Percentiles rank a stretch among this genome's conserved stretches.
phyloP scores from a whole-genome alignment of 441 rosid genomes.

The Macaranga tanarius region DNA sequence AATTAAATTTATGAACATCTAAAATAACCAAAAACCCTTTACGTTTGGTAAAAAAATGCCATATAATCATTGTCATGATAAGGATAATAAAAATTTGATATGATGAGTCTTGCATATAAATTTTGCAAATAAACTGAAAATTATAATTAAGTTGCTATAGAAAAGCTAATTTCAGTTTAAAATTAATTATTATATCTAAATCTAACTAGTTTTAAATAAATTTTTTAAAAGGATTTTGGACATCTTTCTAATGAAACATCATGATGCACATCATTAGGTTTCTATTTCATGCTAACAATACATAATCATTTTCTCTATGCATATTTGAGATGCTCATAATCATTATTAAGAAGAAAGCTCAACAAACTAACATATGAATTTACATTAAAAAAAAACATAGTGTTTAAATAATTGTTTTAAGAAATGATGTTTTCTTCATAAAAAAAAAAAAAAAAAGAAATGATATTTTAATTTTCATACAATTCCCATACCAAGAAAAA shows the following conservation, averaged over 20 bases:
- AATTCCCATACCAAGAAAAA: no score
- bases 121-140: not conserved
- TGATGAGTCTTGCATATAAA: not conserved
- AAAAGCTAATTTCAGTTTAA: not conserved
- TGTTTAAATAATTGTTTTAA: no score
- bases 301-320: constrained; percentile 9
- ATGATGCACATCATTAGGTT: constrained; percentile 10
- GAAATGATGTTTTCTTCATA: no score
- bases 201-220: not conserved
- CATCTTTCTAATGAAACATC: constrained; percentile 10
- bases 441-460: no score
- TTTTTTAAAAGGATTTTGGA: not conserved
- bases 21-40: no score
- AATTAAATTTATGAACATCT: no score
- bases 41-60: no score
- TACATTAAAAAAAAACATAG: not conserved
- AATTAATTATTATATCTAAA: not conserved
- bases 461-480: no score
- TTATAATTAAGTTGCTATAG: no score
- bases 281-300: not conserved
- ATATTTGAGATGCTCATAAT: not conserved
- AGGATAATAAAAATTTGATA: no score
- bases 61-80: no score
- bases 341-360: constrained; percentile 15
- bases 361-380: not conserved